Conservation (phyloP, 2,329 filamentous ascomycete species). For the Lachnellula arida region DNA sequence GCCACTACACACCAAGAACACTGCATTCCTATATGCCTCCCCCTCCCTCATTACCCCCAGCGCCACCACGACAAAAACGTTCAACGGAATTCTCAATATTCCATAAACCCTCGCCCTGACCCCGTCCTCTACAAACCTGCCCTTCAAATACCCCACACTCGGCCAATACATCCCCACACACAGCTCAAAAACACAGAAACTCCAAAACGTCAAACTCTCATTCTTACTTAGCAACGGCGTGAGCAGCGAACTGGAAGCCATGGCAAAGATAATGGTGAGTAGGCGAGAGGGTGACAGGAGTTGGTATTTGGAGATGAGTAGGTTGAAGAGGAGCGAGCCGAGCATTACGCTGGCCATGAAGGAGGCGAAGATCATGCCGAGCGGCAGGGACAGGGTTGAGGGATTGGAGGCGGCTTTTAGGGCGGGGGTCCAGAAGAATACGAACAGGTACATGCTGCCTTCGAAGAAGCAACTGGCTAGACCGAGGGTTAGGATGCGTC, state of each 20-base stretch:
- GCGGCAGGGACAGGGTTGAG: conserved; percentile 27
- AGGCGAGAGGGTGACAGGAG: conserved; percentile 30
- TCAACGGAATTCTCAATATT: conserved; percentile 53
- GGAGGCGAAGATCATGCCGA: conserved; percentile 51
- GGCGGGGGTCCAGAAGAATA: conserved; percentile 58
- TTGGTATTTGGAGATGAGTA: conserved; percentile 25
- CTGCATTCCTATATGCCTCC: conserved; percentile 27
- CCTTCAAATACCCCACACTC: conserved; percentile 50
- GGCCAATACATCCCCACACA: conserved; percentile 57
- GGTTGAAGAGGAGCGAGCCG: conserved; percentile 50
- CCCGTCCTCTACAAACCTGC: conserved; percentile 48
- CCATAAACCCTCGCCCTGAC: conserved; percentile 51
- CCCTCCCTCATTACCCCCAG: conserved; percentile 43
- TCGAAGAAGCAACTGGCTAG: conserved; percentile 55
- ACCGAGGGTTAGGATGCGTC: conserved; percentile 46
- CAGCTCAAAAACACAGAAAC: conserved; percentile 52
- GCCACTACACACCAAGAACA: conserved; percentile 31
- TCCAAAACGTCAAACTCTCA: conserved; percentile 46
- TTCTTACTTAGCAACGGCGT: conserved; percentile 39
- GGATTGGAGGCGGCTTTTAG: conserved; percentile 45
- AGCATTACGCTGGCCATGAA: conserved; percentile 58
- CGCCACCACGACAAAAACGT: conserved; percentile 50
- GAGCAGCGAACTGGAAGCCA: conserved; percentile 36
- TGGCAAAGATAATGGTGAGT: conserved; percentile 38
- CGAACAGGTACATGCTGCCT: conserved; percentile 57